phyloP scores from a whole-genome alignment of 1,139 yeast genomes.

The Torulaspora pretoriensis region DNA sequence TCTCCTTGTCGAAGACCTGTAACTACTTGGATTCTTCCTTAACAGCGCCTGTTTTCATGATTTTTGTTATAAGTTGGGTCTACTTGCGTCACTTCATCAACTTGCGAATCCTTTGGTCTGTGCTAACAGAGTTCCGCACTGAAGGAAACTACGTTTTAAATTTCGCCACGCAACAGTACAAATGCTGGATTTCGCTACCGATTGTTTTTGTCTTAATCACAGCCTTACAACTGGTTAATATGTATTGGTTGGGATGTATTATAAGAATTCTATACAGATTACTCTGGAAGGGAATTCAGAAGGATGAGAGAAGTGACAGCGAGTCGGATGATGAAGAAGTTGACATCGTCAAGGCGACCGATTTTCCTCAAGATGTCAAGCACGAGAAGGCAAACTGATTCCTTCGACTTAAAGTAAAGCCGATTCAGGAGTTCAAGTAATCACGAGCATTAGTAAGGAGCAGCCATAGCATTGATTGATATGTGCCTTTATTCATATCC shows the following conservation, averaged over 20 bases:
- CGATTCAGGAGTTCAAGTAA: not conserved
- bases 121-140: slow-evolving; percentile 77
- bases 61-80: slow-evolving; percentile 72
- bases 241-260: slow-evolving; percentile 83
- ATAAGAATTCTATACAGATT: slow-evolving; percentile 69
- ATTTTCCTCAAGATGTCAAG: slow-evolving; percentile 8
- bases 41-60: slow-evolving; percentile 61
- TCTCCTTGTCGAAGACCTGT: slow-evolving; percentile 76
- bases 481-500: slow-evolving; percentile 4
- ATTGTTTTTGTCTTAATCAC: slow-evolving; percentile 74
- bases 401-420: not conserved
- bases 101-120: slow-evolving; percentile 77
- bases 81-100: slow-evolving; percentile 86
- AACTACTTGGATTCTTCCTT: slow-evolving; percentile 71
- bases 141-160: slow-evolving; percentile 78
- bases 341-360: slow-evolving; percentile 7
- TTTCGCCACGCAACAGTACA: slow-evolving; percentile 92
- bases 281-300: slow-evolving; percentile 49
- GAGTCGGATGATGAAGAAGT: slow-evolving; percentile 47
- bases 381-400: slow-evolving; percentile 12
- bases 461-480: slow-evolving; percentile 3
- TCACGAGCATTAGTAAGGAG: slow-evolving; percentile 3
- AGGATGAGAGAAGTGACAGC: slow-evolving; percentile 89
- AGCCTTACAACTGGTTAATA: slow-evolving; percentile 79
- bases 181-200: slow-evolving; percentile 91